Evolutionary conservation across 441 rosid species (phyloP), one percentile per base, ranked within the genome.

Genomic region (Bocquillonia castaneifolia): DNA sequence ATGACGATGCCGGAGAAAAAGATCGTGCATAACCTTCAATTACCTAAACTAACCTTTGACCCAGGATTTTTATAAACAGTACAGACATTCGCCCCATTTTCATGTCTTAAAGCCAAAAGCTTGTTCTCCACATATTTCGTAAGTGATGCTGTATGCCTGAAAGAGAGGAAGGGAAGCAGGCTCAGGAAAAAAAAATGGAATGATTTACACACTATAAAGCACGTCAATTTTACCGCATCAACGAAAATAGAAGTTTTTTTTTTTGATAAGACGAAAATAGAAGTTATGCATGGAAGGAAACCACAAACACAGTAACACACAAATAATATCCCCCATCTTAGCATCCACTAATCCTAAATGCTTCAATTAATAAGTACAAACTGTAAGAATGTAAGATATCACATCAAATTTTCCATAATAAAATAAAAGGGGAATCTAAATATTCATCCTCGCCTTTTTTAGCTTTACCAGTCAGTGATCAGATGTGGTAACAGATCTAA

Each of bases 71-170:
- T 91, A 82, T 89, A 93, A 66, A 93, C 57, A 31, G 71, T 73
- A 79, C 97, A 89, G 70, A 88, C 85, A 62, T 45, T 63, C 58
- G 79, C 72, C 64, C 92, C 96, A 75, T 86, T 88, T 65, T 72
- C 83, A 79, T 93, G 99, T 75, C 74, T 82, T 69, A 91, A 76
- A 65, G 67, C 76, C 79, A 71, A 81, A 70, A 93, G 93, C 59
- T 67, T 73, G 76, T 86, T 88, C 86, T 86, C 86, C 67, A 83
- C 85, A 77, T 84, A 87, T 18, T 63, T 67, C 62, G 89, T 76
- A 70, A 93, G 91, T 48, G 96, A 83, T 65, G 82, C 59, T 32
- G 85, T 88, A 80, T 93, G 99, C 84, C 99, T 93, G 65, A 59
- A 71, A 42, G 67, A 56, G 20, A 9, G 25, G 44, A 59, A 1